Base-by-base conservation (phyloP, 2,329 filamentous ascomycete genomes). In the Ophiostoma sp. region DNA sequence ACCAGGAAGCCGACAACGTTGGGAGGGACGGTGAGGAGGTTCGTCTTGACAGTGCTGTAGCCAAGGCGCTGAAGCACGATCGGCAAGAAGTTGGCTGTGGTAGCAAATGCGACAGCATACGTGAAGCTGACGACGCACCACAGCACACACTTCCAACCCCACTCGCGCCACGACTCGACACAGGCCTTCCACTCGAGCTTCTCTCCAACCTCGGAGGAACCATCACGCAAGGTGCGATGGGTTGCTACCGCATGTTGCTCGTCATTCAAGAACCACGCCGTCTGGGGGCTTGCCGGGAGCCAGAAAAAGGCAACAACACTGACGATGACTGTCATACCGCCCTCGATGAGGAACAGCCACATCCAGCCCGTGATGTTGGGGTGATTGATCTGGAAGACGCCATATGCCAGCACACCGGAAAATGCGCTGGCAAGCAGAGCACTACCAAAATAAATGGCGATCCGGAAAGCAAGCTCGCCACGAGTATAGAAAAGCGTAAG, bases 401-500 rank as follows among this genome's bases (percentile, higher is more conserved):
- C 81, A 70, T 81, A 84, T 0, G 81, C 55, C 5, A 90, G 88
- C 16, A 90, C 75, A 64, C 90, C 90, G 0, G 86, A 86, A 9
- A 78, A 77, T 0, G 87, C 87, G 0, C 89, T 68, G 1, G 71
- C 70, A 0, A 73, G 18, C n/a, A 69, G 16, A 3, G 67, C 68
- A 1, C 65, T 66, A 8, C 66, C 69, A 60, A 69, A 72, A 78
- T 91, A 92, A 67, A 92, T 79, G 27, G 88, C 88, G 1, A 92
- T 80, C 2, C 89, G 84, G 8, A 89, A 81, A 5, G 88, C 89
- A 4, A 92, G 82, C 75, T 92, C 89, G 41, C 85, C 86, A 66
- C 89, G 83, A 16, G 87, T 84, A 75, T 92, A 92, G 76, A 92
- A 91, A 2, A 82, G 85, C 1, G 84, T 86, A 66, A 84, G 78